phyloP scores from a whole-genome alignment of 2,329 filamentous ascomycete genomes.

The Verticillium longisporum region DNA sequence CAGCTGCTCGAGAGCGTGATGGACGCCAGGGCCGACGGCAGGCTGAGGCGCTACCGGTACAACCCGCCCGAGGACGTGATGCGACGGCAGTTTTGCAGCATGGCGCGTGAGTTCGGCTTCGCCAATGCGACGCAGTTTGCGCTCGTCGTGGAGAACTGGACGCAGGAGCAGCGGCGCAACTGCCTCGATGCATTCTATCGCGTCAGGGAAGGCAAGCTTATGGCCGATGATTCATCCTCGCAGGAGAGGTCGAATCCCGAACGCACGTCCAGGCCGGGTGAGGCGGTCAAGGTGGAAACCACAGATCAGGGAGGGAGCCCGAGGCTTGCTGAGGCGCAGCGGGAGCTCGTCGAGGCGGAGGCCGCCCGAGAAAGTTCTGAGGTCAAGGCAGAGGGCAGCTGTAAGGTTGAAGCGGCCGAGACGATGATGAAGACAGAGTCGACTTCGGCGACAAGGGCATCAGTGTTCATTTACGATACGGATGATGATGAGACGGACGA shows the following conservation, averaged over 20 bases:
- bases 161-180: conserved; percentile 70
- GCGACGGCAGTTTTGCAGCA: conserved; percentile 80
- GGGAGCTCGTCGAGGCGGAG: conserved; percentile 7
- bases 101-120: conserved; percentile 77
- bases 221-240: conserved; percentile 20
- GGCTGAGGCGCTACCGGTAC: conserved; percentile 37
- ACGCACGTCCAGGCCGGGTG: conserved; percentile 5
- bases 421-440: conserved; percentile 3
- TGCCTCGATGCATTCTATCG: conserved; percentile 78
- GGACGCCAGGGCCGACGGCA: conserved; percentile 12
- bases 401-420: conserved; percentile 1
- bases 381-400: conserved; percentile 1
- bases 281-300: conserved; percentile 2
- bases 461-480: conserved; percentile 30
- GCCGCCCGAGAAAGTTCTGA: conserved; percentile 6
- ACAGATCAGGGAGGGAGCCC: conserved; percentile 1
- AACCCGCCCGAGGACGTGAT: conserved; percentile 69
- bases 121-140: conserved; percentile 76
- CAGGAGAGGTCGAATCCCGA: conserved; percentile 5
- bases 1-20: conserved; percentile 22
- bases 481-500: conserved; percentile 24
- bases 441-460: conserved; percentile 9
- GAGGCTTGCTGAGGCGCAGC: not conserved
- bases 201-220: conserved; percentile 49
- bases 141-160: conserved; percentile 84